A percentile compares a stretch with the other conserved stretches of the same genome.
phyloP scores from a whole-genome alignment of 2,329 filamentous ascomycete genomes.

The Sphaerulina musiva region DNA sequence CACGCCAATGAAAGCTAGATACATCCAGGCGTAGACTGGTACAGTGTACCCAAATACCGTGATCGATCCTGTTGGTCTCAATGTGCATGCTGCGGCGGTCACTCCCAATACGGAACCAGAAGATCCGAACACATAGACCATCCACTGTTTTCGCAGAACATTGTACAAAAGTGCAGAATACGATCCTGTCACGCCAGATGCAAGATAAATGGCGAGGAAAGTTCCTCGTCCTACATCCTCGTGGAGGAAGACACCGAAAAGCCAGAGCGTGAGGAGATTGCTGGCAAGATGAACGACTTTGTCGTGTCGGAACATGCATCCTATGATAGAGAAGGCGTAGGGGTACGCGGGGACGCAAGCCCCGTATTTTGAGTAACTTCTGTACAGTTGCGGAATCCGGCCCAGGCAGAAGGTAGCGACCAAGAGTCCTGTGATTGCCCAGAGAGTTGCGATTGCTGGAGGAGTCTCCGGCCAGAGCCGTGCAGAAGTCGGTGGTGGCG shows the following conservation, averaged over 20 bases:
- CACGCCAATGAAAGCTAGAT: constrained; percentile 35
- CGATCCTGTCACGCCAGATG: constrained; percentile 53
- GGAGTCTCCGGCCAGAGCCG: constrained; percentile 57
- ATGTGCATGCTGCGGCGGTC: constrained; percentile 50
- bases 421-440: constrained; percentile 56
- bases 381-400: constrained; percentile 60
- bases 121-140: constrained; percentile 56
- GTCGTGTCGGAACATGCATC: constrained; percentile 65
- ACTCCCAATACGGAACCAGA: constrained; percentile 60
- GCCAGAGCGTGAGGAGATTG: constrained; percentile 61
- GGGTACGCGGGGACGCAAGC: constrained; percentile 60
- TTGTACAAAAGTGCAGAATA: constrained; percentile 50
- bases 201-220: constrained; percentile 62
- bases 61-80: constrained; percentile 31
- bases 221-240: constrained; percentile 63
- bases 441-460: constrained; percentile 59
- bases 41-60: constrained; percentile 28
- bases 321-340: constrained; percentile 54
- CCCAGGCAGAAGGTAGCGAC: constrained; percentile 52
- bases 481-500: constrained; percentile 43
- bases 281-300: constrained; percentile 51
- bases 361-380: constrained; percentile 61
- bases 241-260: constrained; percentile 61
- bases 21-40: constrained; percentile 32
- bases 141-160: constrained; percentile 40